Evolutionary conservation across 768 basidiomycete genomes (phyloP).

Genomic region (Rhodosporidiobolus sp.): DNA sequence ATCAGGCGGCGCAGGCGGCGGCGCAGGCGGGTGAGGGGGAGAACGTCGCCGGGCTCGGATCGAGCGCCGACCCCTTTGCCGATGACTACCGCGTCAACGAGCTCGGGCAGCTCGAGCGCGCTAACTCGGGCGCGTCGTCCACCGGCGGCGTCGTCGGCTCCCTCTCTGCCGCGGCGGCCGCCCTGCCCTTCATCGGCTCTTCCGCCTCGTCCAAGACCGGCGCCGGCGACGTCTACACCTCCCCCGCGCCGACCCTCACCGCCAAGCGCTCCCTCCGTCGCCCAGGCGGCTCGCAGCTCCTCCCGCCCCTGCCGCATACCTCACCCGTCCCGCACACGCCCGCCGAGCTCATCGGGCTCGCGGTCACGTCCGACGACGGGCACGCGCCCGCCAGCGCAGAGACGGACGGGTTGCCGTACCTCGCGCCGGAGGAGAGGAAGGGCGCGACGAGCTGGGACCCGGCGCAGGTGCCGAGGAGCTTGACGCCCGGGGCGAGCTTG

Average conservation of each 20-base stretch:
- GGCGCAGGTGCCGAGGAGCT: background rate
- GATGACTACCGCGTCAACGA: conserved; percentile 28
- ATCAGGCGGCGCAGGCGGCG: no score
- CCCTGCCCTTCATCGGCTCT: conserved; percentile 14
- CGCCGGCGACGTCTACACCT: conserved; percentile 6
- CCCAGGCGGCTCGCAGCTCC: background rate
- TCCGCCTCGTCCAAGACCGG: background rate
- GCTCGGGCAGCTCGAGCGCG: conserved; percentile 17
- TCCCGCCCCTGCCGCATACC: background rate
- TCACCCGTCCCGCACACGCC: conserved; percentile 11
- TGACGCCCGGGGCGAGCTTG: conserved; percentile 25
- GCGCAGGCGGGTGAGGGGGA: background rate
- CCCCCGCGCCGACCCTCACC: conserved; percentile 4
- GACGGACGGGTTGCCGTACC: conserved; percentile 3
- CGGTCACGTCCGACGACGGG: conserved; percentile 30
- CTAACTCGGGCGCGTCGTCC: background rate
- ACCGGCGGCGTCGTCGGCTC: conserved; percentile 12
- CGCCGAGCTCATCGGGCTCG: conserved; percentile 30
- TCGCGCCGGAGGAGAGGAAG: background rate
- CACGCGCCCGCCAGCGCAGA: background rate
- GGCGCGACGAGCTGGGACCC: conserved; percentile 14
- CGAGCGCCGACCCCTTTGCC: conserved; percentile 15
- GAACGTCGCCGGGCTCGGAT: background rate
- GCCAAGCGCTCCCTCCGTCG: conserved; percentile 10
- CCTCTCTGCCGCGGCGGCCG: conserved; percentile 12